These are phyloP conservation scores for Globisporangium spinosum DNA, from an alignment of 352 stramenopile genomes.

Conservation along the genomic window DNA sequence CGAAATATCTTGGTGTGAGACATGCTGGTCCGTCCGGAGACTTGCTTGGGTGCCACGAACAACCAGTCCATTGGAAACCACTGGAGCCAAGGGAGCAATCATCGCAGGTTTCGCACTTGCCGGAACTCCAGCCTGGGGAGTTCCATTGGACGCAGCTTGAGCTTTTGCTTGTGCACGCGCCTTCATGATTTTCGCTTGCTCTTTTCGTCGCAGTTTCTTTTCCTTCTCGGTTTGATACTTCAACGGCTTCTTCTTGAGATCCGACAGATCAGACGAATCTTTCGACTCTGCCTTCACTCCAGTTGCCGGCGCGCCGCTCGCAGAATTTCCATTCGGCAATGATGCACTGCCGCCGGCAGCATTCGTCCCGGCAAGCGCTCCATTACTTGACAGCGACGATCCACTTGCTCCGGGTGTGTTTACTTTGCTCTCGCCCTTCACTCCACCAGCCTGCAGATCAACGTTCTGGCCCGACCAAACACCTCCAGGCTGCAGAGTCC, in stretches of 20 bases:
- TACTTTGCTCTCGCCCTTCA: conserved; percentile 20
- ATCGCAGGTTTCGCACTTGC: conserved; percentile 15
- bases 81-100: conserved; percentile 8
- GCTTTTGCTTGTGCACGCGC: conserved; percentile 70
- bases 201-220: conserved; percentile 80
- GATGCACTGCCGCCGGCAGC: not conserved
- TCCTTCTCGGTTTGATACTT: conserved; percentile 85
- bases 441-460: conserved; percentile 6
- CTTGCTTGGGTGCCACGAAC: conserved; percentile 65
- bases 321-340: conserved; percentile 5
- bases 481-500: conserved; percentile 11
- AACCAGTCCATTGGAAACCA: conserved; percentile 56
- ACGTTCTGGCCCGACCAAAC: conserved; percentile 8
- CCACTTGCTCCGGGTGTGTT: not conserved
- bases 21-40: conserved; percentile 49
- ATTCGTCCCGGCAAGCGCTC: conserved; percentile 7
- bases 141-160: conserved; percentile 29
- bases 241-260: conserved; percentile 73
- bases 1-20: conserved; percentile 84
- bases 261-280: conserved; percentile 8
- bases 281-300: conserved; percentile 16
- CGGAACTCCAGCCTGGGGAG: not conserved
- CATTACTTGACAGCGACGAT: conserved; percentile 2
- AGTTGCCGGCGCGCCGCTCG: not conserved
- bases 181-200: conserved; percentile 80